Evolutionary conservation across 768 basidiomycete species (phyloP), one percentile per base, ranked within the genome.

Genomic region (Tylopilus sp.): DNA sequence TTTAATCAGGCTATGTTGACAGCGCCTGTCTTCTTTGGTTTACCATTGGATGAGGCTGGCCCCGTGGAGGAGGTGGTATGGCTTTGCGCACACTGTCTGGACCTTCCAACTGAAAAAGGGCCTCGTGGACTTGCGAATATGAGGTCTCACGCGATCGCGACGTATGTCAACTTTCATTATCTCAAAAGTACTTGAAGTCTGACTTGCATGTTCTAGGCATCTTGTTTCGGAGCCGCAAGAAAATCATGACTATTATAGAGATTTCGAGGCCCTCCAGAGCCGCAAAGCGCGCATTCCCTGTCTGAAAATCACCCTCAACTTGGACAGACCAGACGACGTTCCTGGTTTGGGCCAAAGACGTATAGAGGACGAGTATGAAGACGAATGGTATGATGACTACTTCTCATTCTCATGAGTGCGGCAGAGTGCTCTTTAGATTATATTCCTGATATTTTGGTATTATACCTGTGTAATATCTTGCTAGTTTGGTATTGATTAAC

Each of bases 51-150:
- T 22, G 53, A 45, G 13, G 0, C 47, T 22, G 30, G 28, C 38
- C 42, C 52, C 9, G 31, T 53, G 6, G 54, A 52, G 48, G 60
- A 64, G 44, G 31, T 31, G 26, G 54, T 55, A 20, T 76, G 71
- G 71, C 60, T 67, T 11, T 75, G 74, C 30, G 59, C 57, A 1
- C 70, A 71, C 22, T 79, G 78, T 47, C 55, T 73, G 30, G 78
- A 79, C 55, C 65, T 67, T 18, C 63, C 66, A 6, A 48, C 40
- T 3, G 79, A 79, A 56, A 50, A 51, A 10, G 57, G 65, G 10
- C 58, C 68, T 21, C 50, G 56, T 49, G 52, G 57, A 5, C 53
- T 76, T 22, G 47, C 56, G 6, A 56, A 48, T 26, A 63, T 77
- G 35, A 65, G 64, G 49, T 21, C 13, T n/a, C 77, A 78, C 57